phyloP scores from a whole-genome alignment of 2,329 filamentous ascomycete genomes.

The Fusarium euwallaceae region DNA sequence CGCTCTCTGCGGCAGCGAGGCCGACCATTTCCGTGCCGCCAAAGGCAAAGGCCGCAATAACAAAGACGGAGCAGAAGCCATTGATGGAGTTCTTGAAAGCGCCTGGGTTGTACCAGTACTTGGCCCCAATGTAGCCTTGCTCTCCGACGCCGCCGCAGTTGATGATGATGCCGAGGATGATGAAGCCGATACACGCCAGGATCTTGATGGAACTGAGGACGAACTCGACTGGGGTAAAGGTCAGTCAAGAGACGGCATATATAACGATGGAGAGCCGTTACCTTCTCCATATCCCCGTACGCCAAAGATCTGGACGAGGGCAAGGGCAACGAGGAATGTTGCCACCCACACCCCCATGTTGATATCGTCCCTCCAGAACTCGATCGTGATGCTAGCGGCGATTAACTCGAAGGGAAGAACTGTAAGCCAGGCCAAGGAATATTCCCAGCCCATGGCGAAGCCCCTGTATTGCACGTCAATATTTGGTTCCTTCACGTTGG shows the following conservation, averaged over 20 bases:
- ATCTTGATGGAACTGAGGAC: neutral
- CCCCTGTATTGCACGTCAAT: neutral
- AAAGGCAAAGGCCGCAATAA: neutral
- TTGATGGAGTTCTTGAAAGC: neutral
- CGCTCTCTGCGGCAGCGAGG: neutral
- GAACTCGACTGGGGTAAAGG: neutral
- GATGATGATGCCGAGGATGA: neutral
- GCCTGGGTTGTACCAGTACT: neutral
- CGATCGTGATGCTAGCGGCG: neutral
- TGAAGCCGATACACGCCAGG: neutral
- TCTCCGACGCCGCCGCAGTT: neutral
- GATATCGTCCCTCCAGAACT: neutral
- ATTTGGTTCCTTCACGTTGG: neutral
- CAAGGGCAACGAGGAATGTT: neutral
- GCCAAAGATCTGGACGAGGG: neutral
- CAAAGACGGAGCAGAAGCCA: neutral
- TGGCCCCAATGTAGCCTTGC: neutral
- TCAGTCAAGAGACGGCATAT: neutral
- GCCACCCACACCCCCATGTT: neutral
- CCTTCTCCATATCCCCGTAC: neutral
- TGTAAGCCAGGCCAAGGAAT: neutral
- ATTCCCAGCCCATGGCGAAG: neutral
- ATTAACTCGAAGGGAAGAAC: neutral
- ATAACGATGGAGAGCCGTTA: neutral
- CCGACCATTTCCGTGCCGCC: neutral